Percentiles rank a stretch among this genome's conserved stretches.
phyloP scores from a whole-genome alignment of 2,329 filamentous ascomycete species.

The Gremmenia infestans region DNA sequence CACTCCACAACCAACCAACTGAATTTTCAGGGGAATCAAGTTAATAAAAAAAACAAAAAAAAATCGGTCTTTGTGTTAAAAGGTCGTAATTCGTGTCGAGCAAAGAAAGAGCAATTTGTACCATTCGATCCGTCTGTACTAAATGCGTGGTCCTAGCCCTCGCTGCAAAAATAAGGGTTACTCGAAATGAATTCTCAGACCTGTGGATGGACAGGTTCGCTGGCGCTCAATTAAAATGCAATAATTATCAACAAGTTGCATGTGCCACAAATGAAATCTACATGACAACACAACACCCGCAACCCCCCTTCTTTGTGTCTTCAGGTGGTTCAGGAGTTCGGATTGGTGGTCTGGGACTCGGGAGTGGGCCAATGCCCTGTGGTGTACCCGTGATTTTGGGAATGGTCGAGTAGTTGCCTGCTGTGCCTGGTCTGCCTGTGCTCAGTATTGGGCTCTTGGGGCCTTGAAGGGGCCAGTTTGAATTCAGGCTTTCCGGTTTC shows the following conservation, averaged over 20 bases:
- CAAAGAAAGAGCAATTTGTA: too few species aligned
- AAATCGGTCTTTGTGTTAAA: too few species aligned
- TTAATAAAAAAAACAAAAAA: too few species aligned
- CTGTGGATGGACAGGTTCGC: too few species aligned
- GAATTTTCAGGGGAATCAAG: too few species aligned
- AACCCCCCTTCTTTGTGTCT: slow-evolving; percentile 41
- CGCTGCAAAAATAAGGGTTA: too few species aligned
- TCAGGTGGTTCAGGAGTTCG: slow-evolving; percentile 50
- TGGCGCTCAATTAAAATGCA: too few species aligned
- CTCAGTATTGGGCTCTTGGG: slow-evolving; percentile 46
- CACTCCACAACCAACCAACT: too few species aligned
- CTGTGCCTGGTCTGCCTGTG: slow-evolving; percentile 41
- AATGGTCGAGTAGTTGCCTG: slow-evolving; percentile 45
- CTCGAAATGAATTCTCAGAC: too few species aligned
- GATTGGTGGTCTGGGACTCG: slow-evolving; percentile 37
- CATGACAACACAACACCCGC: slow-evolving; percentile 49
- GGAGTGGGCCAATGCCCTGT: slow-evolving; percentile 21
- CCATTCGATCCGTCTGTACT: too few species aligned
- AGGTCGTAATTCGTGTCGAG: too few species aligned
- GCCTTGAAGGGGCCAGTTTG: slow-evolving; percentile 56
- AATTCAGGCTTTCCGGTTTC: slow-evolving; percentile 31
- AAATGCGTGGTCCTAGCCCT: too few species aligned
- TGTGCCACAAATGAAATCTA: slow-evolving; percentile 28
- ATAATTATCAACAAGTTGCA: neutral
- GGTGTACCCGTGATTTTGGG: slow-evolving; percentile 36